Base-by-base conservation (phyloP, 208 protist species). In the Novymonas esmeraldas region DNA sequence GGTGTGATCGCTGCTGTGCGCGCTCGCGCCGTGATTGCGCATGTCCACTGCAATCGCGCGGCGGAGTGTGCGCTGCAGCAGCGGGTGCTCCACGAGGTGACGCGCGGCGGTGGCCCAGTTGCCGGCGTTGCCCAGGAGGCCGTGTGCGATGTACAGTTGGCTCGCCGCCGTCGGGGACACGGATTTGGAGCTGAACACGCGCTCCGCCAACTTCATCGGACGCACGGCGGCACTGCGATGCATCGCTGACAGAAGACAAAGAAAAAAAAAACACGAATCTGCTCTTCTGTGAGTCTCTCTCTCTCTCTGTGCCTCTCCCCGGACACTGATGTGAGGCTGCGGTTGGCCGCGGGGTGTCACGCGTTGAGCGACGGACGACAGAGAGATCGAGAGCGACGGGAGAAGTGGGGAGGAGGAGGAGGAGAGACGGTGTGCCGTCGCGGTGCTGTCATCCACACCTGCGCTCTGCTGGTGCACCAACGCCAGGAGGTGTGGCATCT, bases 21-120 rank as follows among this genome's bases (percentile, higher is more conserved):
- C 75, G 50, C 87, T 94, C 18, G 50, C 66, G 49, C 90, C 90
- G 70, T 96, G 90, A 66, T 96, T 96, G 49, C 90, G 87, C 84
- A 94, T 90, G 67, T 96, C 90, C 3, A 96, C 26, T 10, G 84
- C 38, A 51, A 78, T 39, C 4, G 81, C 76, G 38, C 78, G 67
- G 49, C 85, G 55, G 3, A 96, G 56, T 22, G 72, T 70, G 18
- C 69, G 54, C 33, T 54, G 48, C 11, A 95, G 69, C 0, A 41
- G 6, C 0, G 81, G 58, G 66, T 92, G 78, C 38, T 84, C 62
- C 2, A 76, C 78, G 10, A 96, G 50, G 38, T 73, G 77, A 5
- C 44, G 63, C 7, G 73, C 73, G 3, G 79, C 68, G 2, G 88
- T 89, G 26, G 71, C 61, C 90, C 90, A 95, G 78, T 95, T 95